Evolutionary conservation across 495 filamentous ascomycete species (phyloP), one percentile per base, ranked within the genome.

Genomic region (Cenococcum geophilum): DNA sequence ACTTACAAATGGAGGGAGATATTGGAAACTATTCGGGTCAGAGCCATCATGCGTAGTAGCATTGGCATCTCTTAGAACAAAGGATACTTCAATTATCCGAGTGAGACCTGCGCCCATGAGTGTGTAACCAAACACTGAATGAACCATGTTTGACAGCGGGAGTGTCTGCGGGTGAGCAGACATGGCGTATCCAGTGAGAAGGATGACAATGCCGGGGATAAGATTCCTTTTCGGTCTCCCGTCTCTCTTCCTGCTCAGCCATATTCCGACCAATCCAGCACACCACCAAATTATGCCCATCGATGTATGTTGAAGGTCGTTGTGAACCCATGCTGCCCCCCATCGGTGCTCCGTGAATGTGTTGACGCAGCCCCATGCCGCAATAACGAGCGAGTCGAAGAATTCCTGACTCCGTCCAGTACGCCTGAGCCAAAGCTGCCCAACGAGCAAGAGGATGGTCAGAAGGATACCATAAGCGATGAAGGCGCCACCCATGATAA

Each of bases 251-350:
- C 84, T 82, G 70, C 89, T 92, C 32, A 97, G 76, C 95, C 93
- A 98, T 60, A 98, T 81, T 20, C 93, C 95, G 27, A 93, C 78
- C 22, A 98, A 76, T 18, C 93, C 93, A 18, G 95, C 92, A 68
- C 83, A 87, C 91, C 91, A 97, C 93, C 93, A 98, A 56, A 98
- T 84, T 60, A 98, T 83, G 32, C 93, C 93, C 95, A 97, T 98
- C 11, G 86, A 87, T 0, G 93, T 98, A 70, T 97, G 95, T 72
- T 98, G 93, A 72, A 96, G 83, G 72, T 98, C 93, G 70, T 96
- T 97, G 69, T 83, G 82, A n/a, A 87, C 92, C 93, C 93, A 98
- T 1, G 81, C 77, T 0, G 78, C 76, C 37, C 95, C 95, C 93
- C 93, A 98, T 37, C 88, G 82, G 73, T 98, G 93, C 72, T 97